Evolutionary conservation across 2,329 filamentous ascomycete genomes (phyloP).

Genomic region (Neonectria magnoliae): DNA sequence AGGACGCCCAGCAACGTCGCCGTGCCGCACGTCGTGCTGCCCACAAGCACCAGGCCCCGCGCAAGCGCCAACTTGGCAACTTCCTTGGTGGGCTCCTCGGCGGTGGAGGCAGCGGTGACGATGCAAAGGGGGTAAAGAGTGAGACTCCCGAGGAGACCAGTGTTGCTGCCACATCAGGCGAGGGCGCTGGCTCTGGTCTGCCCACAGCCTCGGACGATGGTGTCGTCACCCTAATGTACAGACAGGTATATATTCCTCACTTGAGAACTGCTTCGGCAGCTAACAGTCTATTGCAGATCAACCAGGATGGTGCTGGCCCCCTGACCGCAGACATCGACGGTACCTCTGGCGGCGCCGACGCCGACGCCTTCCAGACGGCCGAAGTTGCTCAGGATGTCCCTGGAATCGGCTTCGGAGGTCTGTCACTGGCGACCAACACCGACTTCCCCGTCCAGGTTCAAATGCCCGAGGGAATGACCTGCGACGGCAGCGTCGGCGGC

Average conservation of each 20-base stretch:
- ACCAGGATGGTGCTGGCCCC: slow-evolving; percentile 75
- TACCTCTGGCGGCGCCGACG: slow-evolving; percentile 71
- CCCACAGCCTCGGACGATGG: slow-evolving; percentile 71
- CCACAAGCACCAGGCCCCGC: slow-evolving; percentile 24
- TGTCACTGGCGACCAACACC: slow-evolving; percentile 67
- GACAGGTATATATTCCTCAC: slow-evolving; percentile 50
- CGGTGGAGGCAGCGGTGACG: slow-evolving; percentile 31
- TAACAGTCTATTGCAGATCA: slow-evolving; percentile 59
- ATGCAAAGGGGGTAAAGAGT: slow-evolving; percentile 52
- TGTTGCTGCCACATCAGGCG: slow-evolving; percentile 64
- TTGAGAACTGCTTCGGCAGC: slow-evolving; percentile 9
- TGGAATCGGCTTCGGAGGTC: slow-evolving; percentile 63
- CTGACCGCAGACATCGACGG: slow-evolving; percentile 68
- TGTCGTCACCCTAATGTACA: slow-evolving; percentile 70
- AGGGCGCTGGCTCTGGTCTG: slow-evolving; percentile 63
- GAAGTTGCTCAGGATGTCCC: slow-evolving; percentile 56
- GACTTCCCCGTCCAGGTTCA: slow-evolving; percentile 73
- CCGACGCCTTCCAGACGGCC: slow-evolving; percentile 68
- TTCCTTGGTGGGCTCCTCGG: slow-evolving; percentile 41
- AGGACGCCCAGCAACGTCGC: slow-evolving; percentile 32
- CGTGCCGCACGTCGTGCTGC: slow-evolving; percentile 4
- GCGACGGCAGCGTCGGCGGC: slow-evolving; percentile 66
- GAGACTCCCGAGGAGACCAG: slow-evolving; percentile 56
- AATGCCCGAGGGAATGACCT: slow-evolving; percentile 76
- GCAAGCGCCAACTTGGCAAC: slow-evolving; percentile 43